Evolutionary conservation across 306 rosid species (phyloP), one percentile per base, ranked within the genome.

Genomic region (Quercus cerris): DNA sequence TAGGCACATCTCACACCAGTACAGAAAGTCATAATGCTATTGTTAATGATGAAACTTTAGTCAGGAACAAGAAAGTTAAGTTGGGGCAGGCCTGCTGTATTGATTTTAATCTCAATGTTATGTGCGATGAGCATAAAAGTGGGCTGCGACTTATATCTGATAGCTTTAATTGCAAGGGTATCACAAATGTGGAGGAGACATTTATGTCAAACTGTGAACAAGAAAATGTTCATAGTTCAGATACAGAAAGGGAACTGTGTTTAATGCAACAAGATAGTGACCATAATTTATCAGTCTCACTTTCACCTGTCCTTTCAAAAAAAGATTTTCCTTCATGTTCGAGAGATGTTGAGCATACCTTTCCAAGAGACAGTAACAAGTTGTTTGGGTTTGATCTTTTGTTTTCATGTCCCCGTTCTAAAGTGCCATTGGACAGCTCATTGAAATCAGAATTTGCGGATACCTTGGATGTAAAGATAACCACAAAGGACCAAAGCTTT

Each of bases 41-140:
- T 22, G 22, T 71, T 38, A 55, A 73, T 10, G 73, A 69, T 63
- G 82, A 72, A 71, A 81, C 64, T n/a, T 3, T 77, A 63, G 84
- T 46, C 49, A 58, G 30, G 56, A 86, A 75, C 70, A 78, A 83
- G 14, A 76, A 77, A 80, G 85, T 67, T 73, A 88, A 84, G 87
- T 66, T 67, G 80, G 88, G 76, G 75, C 80, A 70, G 55, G 74
- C 71, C 25, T 77, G 81, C 83, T 76, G 75, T 69, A 49, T 87
- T 82, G 97, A 91, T 83, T 84, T 94, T 78, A 91, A 88, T 80
- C 63, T 89, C 68, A 88, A 88, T 70, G 84, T 71, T 72, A 22
- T 54, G 54, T 84, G 86, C 54, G 88, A 80, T 75, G 89, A 79
- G 80, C 74, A 81, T 70, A 88, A 83, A 83, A 90, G 73, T 51